Conservation (phyloP, 2,329 filamentous ascomycete species). For the Fusarium coicis region DNA sequence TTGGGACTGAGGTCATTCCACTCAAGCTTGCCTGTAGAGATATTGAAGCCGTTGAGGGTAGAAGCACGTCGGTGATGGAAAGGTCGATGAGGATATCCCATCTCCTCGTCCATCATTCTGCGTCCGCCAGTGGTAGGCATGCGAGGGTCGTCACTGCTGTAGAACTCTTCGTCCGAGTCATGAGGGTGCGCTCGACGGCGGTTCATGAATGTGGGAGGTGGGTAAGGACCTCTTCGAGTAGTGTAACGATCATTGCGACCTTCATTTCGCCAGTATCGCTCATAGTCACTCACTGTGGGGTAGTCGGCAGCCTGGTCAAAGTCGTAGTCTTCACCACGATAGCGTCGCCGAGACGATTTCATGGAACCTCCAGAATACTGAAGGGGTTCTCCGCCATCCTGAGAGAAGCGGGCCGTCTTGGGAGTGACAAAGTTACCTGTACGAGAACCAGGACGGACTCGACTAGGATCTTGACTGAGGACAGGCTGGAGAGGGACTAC, state of each 20-base stretch:
- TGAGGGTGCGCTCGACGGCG: conserved; percentile 30
- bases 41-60: conserved; percentile 25
- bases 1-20: conserved; percentile 53
- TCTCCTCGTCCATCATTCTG: conserved; percentile 40
- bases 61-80: conserved; percentile 16
- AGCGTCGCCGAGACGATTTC: conserved; percentile 36
- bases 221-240: conserved; percentile 35
- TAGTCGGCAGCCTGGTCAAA: conserved; percentile 37
- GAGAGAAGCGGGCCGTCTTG: conserved; percentile 31
- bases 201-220: conserved; percentile 42
- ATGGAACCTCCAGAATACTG: conserved; percentile 35
- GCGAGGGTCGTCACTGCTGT: conserved; percentile 36
- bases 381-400: conserved; percentile 40
- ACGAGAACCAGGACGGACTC: conserved; percentile 34
- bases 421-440: conserved; percentile 22
- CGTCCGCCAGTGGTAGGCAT: conserved; percentile 25
- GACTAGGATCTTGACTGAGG: conserved; percentile 31
- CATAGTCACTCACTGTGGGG: conserved; percentile 36
- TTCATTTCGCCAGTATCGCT: conserved; percentile 42
- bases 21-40: conserved; percentile 46
- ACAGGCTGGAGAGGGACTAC: conserved; percentile 36
- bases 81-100: conserved; percentile 22
- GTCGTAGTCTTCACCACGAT: conserved; percentile 40
- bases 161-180: conserved; percentile 42
- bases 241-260: conserved; percentile 36